Base-by-base conservation (phyloP, 139 green algal species). In the Chlorella vulgaris region DNA sequence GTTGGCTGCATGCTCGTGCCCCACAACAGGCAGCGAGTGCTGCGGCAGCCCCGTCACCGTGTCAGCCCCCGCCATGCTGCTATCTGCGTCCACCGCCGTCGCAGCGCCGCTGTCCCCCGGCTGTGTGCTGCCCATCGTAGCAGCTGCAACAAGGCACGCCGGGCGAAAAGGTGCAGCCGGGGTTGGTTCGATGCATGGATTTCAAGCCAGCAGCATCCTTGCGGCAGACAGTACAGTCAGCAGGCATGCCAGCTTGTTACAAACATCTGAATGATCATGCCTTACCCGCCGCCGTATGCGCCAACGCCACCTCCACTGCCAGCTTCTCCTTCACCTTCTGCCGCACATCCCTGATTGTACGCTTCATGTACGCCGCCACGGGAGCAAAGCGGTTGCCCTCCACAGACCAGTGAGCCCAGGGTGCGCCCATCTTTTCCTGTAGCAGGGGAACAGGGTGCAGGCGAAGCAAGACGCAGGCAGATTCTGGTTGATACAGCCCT, bases 271-370 rank as follows among this genome's bases (percentile, higher is more conserved):
- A n/a, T 18, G 36, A 31, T 4, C 33, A 8, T 24, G n/a, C 62
- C 8, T 38, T 31, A 26, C 33, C 51, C 10, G 39, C 60, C n/a
- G 60, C 60, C 19, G 58, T 4, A 3, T 15, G 58, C 18, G 40
- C 47, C n/a, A 8, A 33, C 39, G 51, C 39, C 4, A 29, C 69
- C 19, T 19, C 69, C 8, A 40, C 21, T 28, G 33, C n/a, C 62
- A 84, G 83, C 39, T 80, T 36, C 68, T 87, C 29, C 43, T 81
- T 31, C 3, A 67, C 80, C n/a, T 88, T 88, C 15, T 22, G 42
- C 40, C 71, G 80, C 29, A 88, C 83, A 13, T 65, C 78, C 28
- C 80, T 68, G 24, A 88, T 74, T 1, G 78, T 85, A 19, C 83
- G 70, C 68, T 79, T 79, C 73, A 79, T 68, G 53, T 69, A 79